These are phyloP conservation scores for grape (Vitis vinifera) DNA, from an alignment of 164 flowering plant species.

Conservation along the genomic window ASM3070453v1 NC_081821.1:4427501-4428000, in stretches of 20 bases:
- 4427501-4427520: slow-evolving; percentile 21
- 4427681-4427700: slow-evolving; percentile 43
- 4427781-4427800: slow-evolving; percentile 23
- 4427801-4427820: slow-evolving; percentile 15
- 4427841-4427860: slow-evolving; percentile 34
- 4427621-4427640: slow-evolving; percentile 60
- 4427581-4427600: slow-evolving; percentile 53
- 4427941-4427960: slow-evolving; percentile 26
- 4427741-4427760: slow-evolving; percentile 31
- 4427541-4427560: slow-evolving; percentile 28
- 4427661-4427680: slow-evolving; percentile 33
- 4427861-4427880: slow-evolving; percentile 47
- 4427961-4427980: background rate
- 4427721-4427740: slow-evolving; percentile 46
- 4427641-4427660: slow-evolving; percentile 60
- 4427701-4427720: slow-evolving; percentile 57
- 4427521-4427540: slow-evolving; percentile 35
- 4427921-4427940: slow-evolving; percentile 23
- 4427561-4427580: slow-evolving; percentile 30
- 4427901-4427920: slow-evolving; percentile 21
- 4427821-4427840: slow-evolving; percentile 22
- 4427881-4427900: slow-evolving; percentile 29
- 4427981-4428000: background rate
- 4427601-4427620: slow-evolving; percentile 49
- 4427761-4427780: slow-evolving; percentile 20